Percentiles rank a stretch among this genome's conserved stretches.
phyloP scores from a whole-genome alignment of 164 flowering plant species.

The Kingdonia uniflora region DNA sequence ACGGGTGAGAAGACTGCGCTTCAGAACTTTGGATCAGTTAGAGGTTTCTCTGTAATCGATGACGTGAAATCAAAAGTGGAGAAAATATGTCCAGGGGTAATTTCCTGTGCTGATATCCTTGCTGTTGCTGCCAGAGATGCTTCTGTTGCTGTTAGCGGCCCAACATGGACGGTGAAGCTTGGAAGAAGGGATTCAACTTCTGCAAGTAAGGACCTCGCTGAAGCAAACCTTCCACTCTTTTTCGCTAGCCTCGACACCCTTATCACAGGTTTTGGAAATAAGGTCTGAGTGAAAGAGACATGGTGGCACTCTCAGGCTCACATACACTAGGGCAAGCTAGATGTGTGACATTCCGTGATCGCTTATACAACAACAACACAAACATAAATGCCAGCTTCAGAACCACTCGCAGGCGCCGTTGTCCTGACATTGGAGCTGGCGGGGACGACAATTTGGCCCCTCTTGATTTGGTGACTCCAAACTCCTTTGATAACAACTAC shows the following conservation, averaged over 20 bases:
- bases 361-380: background rate
- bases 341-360: background rate
- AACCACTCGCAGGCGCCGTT: background rate
- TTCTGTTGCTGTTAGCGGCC: conserved; percentile 25
- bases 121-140: conserved; percentile 31
- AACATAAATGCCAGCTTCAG: background rate
- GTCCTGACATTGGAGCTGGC: background rate
- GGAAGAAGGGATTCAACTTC: conserved; percentile 38
- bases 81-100: background rate
- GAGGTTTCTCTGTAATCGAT: conserved; percentile 3
- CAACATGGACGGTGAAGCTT: conserved; percentile 19
- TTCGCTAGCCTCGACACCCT: conserved; percentile 2
- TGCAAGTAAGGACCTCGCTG: conserved; percentile 15
- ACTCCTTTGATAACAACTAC: conserved; percentile 1
- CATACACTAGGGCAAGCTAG: background rate
- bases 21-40: background rate
- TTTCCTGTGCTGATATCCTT: conserved; percentile 35
- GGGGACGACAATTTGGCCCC: background rate
- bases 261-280: conserved; percentile 5
- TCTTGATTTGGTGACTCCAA: background rate
- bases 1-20: background rate
- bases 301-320: conserved; percentile 20
- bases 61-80: background rate
- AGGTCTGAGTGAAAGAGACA: conserved; percentile 21
- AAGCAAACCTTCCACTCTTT: conserved; percentile 22